phyloP scores from a whole-genome alignment of 805 yeast species.

The Torulaspora franciscae region DNA sequence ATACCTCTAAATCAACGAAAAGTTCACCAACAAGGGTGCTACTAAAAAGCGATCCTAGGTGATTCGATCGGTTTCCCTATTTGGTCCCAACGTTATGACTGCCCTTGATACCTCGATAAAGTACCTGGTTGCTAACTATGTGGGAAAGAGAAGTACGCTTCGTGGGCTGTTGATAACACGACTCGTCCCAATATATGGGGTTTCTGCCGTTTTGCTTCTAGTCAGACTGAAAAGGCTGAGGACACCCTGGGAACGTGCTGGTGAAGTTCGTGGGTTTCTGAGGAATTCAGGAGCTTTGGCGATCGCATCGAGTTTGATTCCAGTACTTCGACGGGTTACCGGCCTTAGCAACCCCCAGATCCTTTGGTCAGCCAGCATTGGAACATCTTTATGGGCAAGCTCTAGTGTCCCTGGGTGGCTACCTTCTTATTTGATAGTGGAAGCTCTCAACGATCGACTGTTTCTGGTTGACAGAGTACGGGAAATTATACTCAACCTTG shows the following conservation, averaged over 20 bases:
- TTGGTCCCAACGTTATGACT: not conserved
- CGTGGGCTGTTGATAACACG: conserved; percentile 1
- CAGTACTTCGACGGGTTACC: conserved; percentile 1
- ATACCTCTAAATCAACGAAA: not conserved
- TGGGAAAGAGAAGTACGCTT: not conserved
- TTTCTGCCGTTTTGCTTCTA: conserved; percentile 6
- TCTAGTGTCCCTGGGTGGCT: conserved; percentile 16
- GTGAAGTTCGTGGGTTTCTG: not conserved
- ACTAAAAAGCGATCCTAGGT: not conserved
- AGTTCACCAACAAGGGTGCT: not conserved
- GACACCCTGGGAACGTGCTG: not conserved
- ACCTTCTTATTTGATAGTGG: conserved; percentile 14
- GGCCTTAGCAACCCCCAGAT: not conserved
- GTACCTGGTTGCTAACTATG: conserved; percentile 1
- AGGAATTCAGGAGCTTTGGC: conserved; percentile 10
- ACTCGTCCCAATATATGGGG: conserved; percentile 9
- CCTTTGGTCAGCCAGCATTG: conserved; percentile 1
- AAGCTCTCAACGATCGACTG: conserved; percentile 13
- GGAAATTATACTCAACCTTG: conserved; percentile 1
- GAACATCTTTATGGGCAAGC: conserved; percentile 3
- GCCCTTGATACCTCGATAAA: not conserved
- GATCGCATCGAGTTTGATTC: conserved; percentile 4
- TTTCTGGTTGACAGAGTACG: not conserved
- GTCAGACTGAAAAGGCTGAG: not conserved
- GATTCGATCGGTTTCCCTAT: not conserved